Evolutionary conservation across 164 flowering plant species (phyloP), one percentile per base, ranked within the genome.

Genomic region (Piper betle): DNA sequence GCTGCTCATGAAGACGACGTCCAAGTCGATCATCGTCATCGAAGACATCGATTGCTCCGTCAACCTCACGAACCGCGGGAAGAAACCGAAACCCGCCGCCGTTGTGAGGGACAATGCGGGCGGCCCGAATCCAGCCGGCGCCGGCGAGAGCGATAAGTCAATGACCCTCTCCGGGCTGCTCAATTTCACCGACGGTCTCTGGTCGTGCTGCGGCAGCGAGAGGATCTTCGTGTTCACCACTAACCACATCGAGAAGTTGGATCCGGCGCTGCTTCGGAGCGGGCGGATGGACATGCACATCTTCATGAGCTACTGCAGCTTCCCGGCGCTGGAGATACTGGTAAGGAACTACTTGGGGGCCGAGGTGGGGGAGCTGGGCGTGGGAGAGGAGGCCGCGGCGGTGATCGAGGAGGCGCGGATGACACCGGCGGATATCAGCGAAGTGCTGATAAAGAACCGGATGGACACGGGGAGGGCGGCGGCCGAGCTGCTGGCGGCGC

Each of bases 211-310:
- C 37, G 97, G 97, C 12, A 81, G 90, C 59, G 97, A 89, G 76
- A 77, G 89, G 76, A 85, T 89, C 25, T 87, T 89, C 57, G 95
- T 90, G 63, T 90, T 90, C 75, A 90, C 97, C 0, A 90, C 97
- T 16, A 90, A 90, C 57, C 97, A 90, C 58, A 75, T 87, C 40
- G 92, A 90, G 71, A 87, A 82, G 76, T 82, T 90, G 4, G 97
- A 90, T 55, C 84, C 92, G n/a, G 97, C 97, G 48, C 74, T 90
- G 80, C 71, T 87, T 37, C 68, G 97, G 54, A 69, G 88, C 53
- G 97, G 97, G 8, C 68, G 97, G 8, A 90, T 90, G 97, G 97
- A 90, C 48, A 82, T 90, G 95, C 97, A 85, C 60, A 77, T 90
- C 2, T 71, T 58, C 73, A 85, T 90, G 97, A 84, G 84, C 46